Evolutionary conservation across 2,329 filamentous ascomycete species (phyloP).

Genomic region (Coniosporium tulheliwenetii): DNA sequence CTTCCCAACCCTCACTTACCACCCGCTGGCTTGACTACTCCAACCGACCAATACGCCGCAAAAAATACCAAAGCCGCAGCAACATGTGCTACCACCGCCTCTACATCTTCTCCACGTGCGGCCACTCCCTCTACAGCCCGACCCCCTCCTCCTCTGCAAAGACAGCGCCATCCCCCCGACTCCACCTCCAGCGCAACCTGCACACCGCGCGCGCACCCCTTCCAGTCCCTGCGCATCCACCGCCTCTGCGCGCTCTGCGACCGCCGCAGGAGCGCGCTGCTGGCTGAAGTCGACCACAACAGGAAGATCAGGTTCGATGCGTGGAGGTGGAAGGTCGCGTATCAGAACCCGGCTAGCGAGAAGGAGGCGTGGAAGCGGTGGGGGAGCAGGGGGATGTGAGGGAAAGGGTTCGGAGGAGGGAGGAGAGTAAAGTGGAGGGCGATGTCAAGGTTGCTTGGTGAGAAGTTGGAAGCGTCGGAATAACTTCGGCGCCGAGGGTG

Average conservation of each 20-base stretch:
- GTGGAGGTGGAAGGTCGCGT: conserved; percentile 25
- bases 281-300: conserved; percentile 11
- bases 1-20: too few relatives aligned
- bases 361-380: conserved; percentile 11
- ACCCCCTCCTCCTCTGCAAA: conserved; percentile 18
- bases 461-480: too few relatives aligned
- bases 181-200: conserved; percentile 10
- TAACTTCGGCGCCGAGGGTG: too few relatives aligned
- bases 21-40: too few relatives aligned
- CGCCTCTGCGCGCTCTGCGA: conserved; percentile 17
- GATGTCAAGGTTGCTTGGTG: neutral
- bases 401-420: conserved; percentile 3
- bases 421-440: conserved; percentile 6
- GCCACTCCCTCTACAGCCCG: conserved; percentile 20
- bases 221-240: conserved; percentile 17
- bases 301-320: conserved; percentile 19
- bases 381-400: conserved; percentile 7
- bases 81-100: conserved; percentile 28
- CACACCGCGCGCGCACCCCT: conserved; percentile 16
- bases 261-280: conserved; percentile 10
- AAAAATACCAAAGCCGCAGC: neutral
- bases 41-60: too few relatives aligned
- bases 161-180: conserved; percentile 10
- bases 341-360: conserved; percentile 14
- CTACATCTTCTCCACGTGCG: conserved; percentile 25